These are phyloP conservation scores for Populus hybrid DNA, from an alignment of 441 rosid species.

Conservation along the genomic window DNA sequence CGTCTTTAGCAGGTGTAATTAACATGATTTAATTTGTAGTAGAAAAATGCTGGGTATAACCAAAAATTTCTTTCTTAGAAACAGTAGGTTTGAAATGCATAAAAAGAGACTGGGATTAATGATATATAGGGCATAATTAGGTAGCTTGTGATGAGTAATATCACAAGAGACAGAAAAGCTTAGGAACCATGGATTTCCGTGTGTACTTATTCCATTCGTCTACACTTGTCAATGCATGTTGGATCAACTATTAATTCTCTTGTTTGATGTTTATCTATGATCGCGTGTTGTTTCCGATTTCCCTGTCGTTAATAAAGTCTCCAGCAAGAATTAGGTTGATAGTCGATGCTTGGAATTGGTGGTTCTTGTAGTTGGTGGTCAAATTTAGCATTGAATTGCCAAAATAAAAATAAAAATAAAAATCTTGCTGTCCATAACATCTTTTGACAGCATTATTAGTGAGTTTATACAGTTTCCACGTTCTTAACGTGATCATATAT, in stretches of 20 bases:
- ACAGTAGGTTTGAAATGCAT: neutral
- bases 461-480: neutral
- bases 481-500: neutral
- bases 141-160: neutral
- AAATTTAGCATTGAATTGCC: neutral
- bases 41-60: neutral
- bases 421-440: neutral
- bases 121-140: neutral
- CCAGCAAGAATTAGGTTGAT: neutral
- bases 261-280: neutral
- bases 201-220: neutral
- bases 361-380: neutral
- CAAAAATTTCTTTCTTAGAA: neutral
- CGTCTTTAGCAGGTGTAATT: slow-evolving; percentile 12
- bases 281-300: neutral
- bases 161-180: neutral
- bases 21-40: neutral
- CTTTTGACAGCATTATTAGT: neutral
- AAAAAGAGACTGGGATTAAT: neutral
- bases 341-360: neutral
- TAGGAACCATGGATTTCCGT: neutral
- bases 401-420: no score
- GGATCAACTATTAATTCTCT: neutral
- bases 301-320: neutral
- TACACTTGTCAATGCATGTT: neutral